phyloP scores from a whole-genome alignment of 2,329 filamentous ascomycete genomes.

The Epichloe bromicola region DNA sequence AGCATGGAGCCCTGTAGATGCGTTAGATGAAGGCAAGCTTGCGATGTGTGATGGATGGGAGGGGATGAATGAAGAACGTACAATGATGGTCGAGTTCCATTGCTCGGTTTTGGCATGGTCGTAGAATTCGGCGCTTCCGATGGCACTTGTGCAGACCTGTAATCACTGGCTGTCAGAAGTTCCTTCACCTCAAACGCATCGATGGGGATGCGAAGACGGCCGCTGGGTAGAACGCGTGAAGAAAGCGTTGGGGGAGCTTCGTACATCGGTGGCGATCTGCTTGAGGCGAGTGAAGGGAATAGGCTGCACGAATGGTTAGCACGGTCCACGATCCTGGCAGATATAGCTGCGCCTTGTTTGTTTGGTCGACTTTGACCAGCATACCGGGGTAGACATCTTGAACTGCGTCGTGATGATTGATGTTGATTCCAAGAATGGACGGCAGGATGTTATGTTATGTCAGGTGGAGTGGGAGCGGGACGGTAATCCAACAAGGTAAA shows the following conservation, averaged over 20 bases:
- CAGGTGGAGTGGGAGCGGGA: background rate
- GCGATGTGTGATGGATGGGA: slow-evolving; percentile 2
- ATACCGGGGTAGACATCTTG: slow-evolving; percentile 27
- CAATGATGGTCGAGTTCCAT: slow-evolving; percentile 92
- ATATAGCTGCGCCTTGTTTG: background rate
- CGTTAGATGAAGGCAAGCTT: background rate
- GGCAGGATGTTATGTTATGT: background rate
- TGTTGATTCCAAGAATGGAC: slow-evolving; percentile 3
- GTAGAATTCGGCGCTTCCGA: slow-evolving; percentile 66
- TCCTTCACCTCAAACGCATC: background rate
- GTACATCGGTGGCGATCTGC: slow-evolving; percentile 75
- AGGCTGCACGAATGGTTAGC: slow-evolving; percentile 37
- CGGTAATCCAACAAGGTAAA: background rate
- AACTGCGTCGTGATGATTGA: slow-evolving; percentile 4
- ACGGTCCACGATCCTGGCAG: background rate
- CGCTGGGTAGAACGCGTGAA: background rate
- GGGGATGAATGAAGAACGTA: slow-evolving; percentile 32
- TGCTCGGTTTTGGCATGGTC: slow-evolving; percentile 71
- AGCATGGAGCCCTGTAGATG: slow-evolving; percentile 56
- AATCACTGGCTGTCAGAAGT: slow-evolving; percentile 1
- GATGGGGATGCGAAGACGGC: background rate
- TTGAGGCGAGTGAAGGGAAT: slow-evolving; percentile 64
- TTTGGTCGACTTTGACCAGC: background rate
- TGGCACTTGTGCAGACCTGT: slow-evolving; percentile 71
- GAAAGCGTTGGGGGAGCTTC: slow-evolving; percentile 17